Percentiles rank a stretch among this genome's conserved stretches.
Evolutionary conservation across 495 filamentous ascomycete species (phyloP).

Genomic region (Elasticomyces elasticus): DNA sequence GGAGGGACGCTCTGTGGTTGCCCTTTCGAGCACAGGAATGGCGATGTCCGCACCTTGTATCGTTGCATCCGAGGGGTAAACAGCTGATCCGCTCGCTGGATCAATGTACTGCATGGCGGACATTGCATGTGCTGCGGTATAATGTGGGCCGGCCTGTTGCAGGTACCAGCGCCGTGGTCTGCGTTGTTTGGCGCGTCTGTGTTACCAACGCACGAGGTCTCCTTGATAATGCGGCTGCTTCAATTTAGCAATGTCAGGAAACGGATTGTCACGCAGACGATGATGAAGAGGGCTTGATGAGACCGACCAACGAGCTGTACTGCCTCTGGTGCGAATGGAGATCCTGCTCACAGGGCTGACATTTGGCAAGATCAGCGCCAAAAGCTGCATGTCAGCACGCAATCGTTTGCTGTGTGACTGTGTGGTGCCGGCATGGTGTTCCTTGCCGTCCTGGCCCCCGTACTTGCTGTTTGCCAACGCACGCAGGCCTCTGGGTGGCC

Average conservation of each 20-base stretch:
- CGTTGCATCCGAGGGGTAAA: not conserved
- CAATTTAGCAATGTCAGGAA: not conserved
- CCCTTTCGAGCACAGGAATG: not conserved
- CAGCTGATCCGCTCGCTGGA: not conserved
- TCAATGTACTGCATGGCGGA: constrained; percentile 7
- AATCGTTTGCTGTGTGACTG: not conserved
- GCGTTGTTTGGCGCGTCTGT: not conserved
- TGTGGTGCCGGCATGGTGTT: not conserved
- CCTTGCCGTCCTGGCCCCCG: not conserved
- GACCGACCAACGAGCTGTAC: not conserved
- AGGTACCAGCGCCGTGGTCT: not conserved
- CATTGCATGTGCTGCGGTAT: not conserved
- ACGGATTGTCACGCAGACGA: not conserved
- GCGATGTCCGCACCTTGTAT: not conserved
- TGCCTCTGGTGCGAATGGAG: too few relatives aligned
- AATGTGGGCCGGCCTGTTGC: not conserved
- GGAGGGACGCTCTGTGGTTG: not conserved
- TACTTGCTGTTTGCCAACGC: not conserved
- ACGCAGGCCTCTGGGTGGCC: not conserved
- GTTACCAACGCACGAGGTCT: not conserved
- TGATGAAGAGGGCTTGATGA: not conserved
- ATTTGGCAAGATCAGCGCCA: not conserved
- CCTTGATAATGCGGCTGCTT: not conserved
- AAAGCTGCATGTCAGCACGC: not conserved
- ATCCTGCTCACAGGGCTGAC: too few relatives aligned